Percentiles rank a stretch among this genome's conserved stretches.
These are phyloP conservation scores for Penicillium janthinellum DNA, from an alignment of 2,329 filamentous ascomycete genomes.

Conservation along the genomic window DNA sequence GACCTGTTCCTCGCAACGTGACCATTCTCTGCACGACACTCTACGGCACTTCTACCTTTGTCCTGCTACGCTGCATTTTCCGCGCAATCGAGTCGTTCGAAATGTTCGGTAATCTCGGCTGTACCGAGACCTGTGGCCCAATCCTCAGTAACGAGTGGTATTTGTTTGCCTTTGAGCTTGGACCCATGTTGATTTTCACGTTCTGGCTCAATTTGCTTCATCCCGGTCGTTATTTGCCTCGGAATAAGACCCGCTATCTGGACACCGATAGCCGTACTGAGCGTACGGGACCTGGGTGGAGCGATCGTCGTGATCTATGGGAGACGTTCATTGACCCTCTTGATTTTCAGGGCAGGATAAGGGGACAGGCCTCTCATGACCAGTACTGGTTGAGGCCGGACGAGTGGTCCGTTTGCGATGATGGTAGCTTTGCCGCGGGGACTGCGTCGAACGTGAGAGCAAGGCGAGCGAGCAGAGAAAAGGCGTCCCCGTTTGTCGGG, in stretches of 20 bases:
- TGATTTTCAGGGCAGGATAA: slow-evolving; percentile 29
- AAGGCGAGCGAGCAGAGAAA: not conserved
- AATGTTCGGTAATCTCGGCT: slow-evolving; percentile 24
- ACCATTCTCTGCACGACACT: slow-evolving; percentile 36
- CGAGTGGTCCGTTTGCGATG: slow-evolving; percentile 30
- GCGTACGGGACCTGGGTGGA: slow-evolving; percentile 38
- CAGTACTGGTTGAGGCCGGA: slow-evolving; percentile 32
- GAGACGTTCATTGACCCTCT: slow-evolving; percentile 34
- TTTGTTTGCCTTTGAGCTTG: slow-evolving; percentile 40
- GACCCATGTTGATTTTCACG: slow-evolving; percentile 39
- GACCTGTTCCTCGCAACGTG: slow-evolving; percentile 33
- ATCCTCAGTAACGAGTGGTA: slow-evolving; percentile 41
- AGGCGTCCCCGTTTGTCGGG: not conserved
- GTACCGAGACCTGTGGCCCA: slow-evolving; percentile 27
- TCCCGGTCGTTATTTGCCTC: slow-evolving; percentile 37
- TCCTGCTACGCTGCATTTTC: slow-evolving; percentile 40
- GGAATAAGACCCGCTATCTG: slow-evolving; percentile 31
- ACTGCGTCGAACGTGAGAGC: slow-evolving; percentile 25
- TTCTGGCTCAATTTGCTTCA: slow-evolving; percentile 42
- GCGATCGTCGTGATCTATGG: slow-evolving; percentile 29
- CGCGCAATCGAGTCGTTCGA: slow-evolving; percentile 40
- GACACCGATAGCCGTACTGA: slow-evolving; percentile 33
- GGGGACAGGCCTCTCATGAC: slow-evolving; percentile 31
- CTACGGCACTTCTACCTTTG: slow-evolving; percentile 39
- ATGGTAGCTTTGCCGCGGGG: slow-evolving; percentile 31